Percentiles rank a stretch among this genome's conserved stretches.
Conservation (phyloP, 1,284 basidiomycete genomes). For the Psilocybe mexicana region DNA sequence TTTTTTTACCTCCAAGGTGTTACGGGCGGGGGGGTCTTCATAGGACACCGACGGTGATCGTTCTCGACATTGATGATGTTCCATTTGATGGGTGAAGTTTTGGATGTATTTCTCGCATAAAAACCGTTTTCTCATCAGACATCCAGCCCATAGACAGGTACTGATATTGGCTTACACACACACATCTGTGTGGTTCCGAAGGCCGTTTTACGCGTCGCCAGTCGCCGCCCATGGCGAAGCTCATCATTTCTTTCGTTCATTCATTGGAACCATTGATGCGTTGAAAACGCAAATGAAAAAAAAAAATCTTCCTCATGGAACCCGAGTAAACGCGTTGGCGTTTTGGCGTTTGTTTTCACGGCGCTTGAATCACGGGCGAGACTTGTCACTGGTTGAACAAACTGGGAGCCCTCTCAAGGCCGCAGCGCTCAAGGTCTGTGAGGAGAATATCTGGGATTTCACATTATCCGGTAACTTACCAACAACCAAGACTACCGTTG, state of each 20-base stretch:
- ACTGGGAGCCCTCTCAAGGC: background rate
- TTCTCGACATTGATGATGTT: background rate
- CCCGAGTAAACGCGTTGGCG: too few relatives aligned
- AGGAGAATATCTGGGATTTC: background rate
- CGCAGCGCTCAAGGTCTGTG: background rate
- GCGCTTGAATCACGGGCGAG: too few relatives aligned
- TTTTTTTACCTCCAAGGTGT: too few relatives aligned
- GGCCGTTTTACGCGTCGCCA: background rate
- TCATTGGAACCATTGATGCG: too few relatives aligned
- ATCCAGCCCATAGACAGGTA: background rate
- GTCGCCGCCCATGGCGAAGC: too few relatives aligned
- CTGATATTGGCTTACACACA: background rate
- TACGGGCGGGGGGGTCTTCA: background rate
- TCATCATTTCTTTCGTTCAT: too few relatives aligned
- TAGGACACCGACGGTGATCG: background rate
- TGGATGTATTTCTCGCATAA: background rate
- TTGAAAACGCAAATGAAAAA: too few relatives aligned
- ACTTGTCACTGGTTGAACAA: too few relatives aligned
- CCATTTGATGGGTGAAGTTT: background rate
- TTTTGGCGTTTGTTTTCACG: too few relatives aligned
- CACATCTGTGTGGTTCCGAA: background rate
- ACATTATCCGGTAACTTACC: background rate
- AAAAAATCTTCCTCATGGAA: too few relatives aligned
- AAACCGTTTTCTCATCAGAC: constrained; percentile 1
- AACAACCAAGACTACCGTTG: background rate